A percentile compares a stretch with the other conserved stretches of the same genome.
phyloP scores from a whole-genome alignment of 2,329 filamentous ascomycete genomes.

The Pseudocercospora musae region DNA sequence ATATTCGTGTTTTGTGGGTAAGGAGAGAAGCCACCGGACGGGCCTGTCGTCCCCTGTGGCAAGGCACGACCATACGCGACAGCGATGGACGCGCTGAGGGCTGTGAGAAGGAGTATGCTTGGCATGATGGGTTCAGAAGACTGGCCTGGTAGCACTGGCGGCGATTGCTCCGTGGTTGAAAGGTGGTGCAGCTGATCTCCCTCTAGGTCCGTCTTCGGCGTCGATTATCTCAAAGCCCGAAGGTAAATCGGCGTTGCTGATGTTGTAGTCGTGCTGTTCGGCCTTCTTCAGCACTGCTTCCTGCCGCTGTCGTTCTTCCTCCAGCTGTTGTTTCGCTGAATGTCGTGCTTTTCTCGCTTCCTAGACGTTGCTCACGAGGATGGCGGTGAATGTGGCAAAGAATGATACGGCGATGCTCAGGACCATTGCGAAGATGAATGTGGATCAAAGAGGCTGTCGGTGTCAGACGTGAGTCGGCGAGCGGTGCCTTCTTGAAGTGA shows the following conservation, averaged over 20 bases:
- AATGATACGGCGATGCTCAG: background rate
- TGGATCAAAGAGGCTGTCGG: background rate
- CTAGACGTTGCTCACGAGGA: background rate
- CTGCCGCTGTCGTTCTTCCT: background rate
- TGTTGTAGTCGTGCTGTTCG: background rate
- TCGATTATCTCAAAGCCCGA: background rate
- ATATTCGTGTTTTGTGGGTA: constrained; percentile 14
- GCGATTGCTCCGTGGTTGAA: background rate
- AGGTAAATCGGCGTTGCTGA: background rate
- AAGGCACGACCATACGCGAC: background rate
- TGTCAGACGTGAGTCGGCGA: background rate
- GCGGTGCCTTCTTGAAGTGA: background rate
- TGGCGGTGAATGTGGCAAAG: background rate
- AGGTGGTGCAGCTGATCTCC: background rate
- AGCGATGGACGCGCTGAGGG: background rate
- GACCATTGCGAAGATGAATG: background rate
- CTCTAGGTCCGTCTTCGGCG: background rate
- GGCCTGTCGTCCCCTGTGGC: constrained; percentile 12
- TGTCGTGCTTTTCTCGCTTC: background rate
- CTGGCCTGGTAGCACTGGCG: background rate
- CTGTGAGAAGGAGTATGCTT: background rate
- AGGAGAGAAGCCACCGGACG: background rate
- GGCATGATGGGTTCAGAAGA: background rate
- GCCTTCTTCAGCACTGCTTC: background rate
- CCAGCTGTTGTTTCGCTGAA: background rate